A percentile compares a stretch with the other conserved stretches of the same genome.
phyloP scores from a whole-genome alignment of 2,329 filamentous ascomycete genomes.

The Venturia oleaginea region DNA sequence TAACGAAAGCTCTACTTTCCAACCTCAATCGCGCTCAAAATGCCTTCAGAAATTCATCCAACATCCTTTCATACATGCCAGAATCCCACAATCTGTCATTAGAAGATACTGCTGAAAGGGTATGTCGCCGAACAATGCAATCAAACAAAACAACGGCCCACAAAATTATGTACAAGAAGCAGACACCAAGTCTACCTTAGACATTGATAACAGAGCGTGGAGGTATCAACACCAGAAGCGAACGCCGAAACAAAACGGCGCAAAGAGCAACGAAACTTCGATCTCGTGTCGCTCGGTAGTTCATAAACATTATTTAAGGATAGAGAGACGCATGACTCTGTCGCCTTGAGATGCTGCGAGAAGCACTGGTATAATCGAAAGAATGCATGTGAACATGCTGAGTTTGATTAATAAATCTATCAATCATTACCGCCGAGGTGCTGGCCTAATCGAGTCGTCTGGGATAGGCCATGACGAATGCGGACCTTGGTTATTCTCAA shows the following conservation, averaged over 20 bases:
- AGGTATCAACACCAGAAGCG: not conserved
- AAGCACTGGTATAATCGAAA: not conserved
- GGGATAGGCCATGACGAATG: not conserved
- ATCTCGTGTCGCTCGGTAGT: not conserved
- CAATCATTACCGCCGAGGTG: not conserved
- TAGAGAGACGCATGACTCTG: not conserved
- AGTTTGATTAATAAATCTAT: not conserved
- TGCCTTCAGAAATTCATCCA: not conserved
- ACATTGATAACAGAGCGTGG: not conserved
- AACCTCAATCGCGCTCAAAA: not conserved
- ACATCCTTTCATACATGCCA: not conserved
- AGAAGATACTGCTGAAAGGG: not conserved
- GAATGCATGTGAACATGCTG: not conserved
- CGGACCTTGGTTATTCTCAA: not conserved
- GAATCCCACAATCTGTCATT: not conserved
- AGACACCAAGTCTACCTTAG: not conserved
- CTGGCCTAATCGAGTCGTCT: not conserved
- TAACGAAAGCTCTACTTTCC: not conserved
- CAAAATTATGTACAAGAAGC: not conserved
- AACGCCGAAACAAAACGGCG: not conserved
- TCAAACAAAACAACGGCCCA: not conserved
- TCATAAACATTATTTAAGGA: not conserved
- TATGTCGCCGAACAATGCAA: not conserved
- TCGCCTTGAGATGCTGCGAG: not conserved
- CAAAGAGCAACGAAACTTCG: not conserved